Base-by-base conservation (phyloP, 2,329 filamentous ascomycete species). In the Cladosporium oxysporum region DNA sequence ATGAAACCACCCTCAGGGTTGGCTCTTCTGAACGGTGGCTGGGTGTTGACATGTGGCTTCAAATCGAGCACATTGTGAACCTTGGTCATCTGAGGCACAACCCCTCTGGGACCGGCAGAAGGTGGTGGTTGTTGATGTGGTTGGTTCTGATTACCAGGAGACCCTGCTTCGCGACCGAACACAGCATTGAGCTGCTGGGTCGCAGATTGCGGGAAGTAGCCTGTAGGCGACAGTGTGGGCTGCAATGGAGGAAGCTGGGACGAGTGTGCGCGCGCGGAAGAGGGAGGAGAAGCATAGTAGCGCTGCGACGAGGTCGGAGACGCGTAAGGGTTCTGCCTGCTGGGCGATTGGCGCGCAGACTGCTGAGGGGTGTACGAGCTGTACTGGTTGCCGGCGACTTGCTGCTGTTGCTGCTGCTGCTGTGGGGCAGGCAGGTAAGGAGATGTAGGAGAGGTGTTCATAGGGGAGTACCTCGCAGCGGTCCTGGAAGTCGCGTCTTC, bases 1-100 rank as follows among this genome's bases (percentile, higher is more conserved):
- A 99, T 97, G 77, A 99, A 99, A 58, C 95, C 95, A 62, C 95
- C 95, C 77, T 99, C 95, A 1, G 95, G 95, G 73, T 97, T 96
- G 64, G 95, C 95, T 79, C 95, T 88, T 72, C 95, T 88, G 76
- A 96, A 98, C 1, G 92, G 87, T 64, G 95, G 95, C 76, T 99
- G 95, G 23, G 87, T 76, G 78, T 94, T 97, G 76, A 95, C 88
- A 76, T 90, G 91, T 52, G 93, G 92, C 68, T 90, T 87, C 72
- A 99, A 80, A 67, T 98, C 93, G 63, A 87, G 83, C 29, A 88
- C 81, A 29, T 87, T 87, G 68, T 89, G 85, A 72, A 96, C 84
- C 77, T 91, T 93, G 75, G 88, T 89, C 77, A 98, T 97, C 76
- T 95, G 92, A 53, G 94, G 95, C 60, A 97, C 91, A 7, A 91